A percentile compares a stretch with the other conserved stretches of the same genome.
Conservation (phyloP, 176 grass and related monocot species). For the Sorghum bicolor region Sorghum_bicolor_NCBIv3 NC_012873.2:67198501-67199000, state of each 20-base stretch:
- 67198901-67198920: conserved; percentile 25
- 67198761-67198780: conserved; percentile 11
- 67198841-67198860: conserved; percentile 45
- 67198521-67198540: neutral
- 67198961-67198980: conserved; percentile 49
- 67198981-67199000: conserved; percentile 54
- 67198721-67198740: conserved; percentile 37
- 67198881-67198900: conserved; percentile 12
- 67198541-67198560: conserved; percentile 24
- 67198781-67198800: conserved; percentile 44
- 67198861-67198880: conserved; percentile 43
- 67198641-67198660: conserved; percentile 49
- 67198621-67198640: conserved; percentile 56
- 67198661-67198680: conserved; percentile 1
- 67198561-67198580: conserved; percentile 29
- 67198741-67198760: neutral
- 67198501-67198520: conserved; percentile 28
- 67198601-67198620: conserved; percentile 81
- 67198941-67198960: conserved; percentile 25
- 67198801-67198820: conserved; percentile 24
- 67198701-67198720: conserved; percentile 67
- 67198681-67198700: conserved; percentile 47
- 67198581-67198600: conserved; percentile 76
- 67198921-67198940: conserved; percentile 25
- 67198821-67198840: conserved; percentile 42